Base-by-base conservation (phyloP, 1,284 basidiomycete species). In the Cutaneotrichosporon cyanovorans region DNA sequence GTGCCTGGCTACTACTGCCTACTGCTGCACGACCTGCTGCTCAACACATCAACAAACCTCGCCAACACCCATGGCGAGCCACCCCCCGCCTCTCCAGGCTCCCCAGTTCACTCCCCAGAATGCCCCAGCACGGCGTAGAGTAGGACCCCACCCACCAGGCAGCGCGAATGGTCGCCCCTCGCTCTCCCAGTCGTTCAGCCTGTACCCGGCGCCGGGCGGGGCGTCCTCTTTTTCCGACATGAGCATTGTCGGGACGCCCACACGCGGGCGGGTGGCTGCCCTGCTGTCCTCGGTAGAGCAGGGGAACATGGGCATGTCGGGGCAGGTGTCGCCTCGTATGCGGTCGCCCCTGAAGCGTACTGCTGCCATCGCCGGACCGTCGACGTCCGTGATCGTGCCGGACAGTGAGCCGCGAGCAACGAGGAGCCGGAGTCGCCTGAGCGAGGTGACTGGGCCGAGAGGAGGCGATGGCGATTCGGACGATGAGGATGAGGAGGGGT, bases 401-500 rank as follows among this genome's bases (percentile, higher is more conserved):
- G 37, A 32, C 25, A 36, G 40, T 22, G 34, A 46, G 45, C 37
- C 31, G 23, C 40, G 41, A 20, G 31, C 30, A 5, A 52, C 50
- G 12, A 43, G 46, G 20, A 46, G 43, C 5, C 50, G 49, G 31
- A 48, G 43, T 5, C 42, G 47, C 18, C 45, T 50, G 22, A 40
- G 40, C 25, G 46, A 41, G 34, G 55, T 22, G 38, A 20, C 25
- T 19, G 16, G 34, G 11, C 49, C 40, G 16, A 42, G 33, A 7
- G 44, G 31, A 15, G 32, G 48, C 19, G 45, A 48, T 37, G 43
- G 42, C 15, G 80, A 80, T 25, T 69, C 67, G 0, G 76, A 77
- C 30, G 58, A 58, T 4, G 53, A 55, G 12, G 80, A 78, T 7
- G 76, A 80, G 33, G 54, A 52, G n/a, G 56, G 50, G 56, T 89